Evolutionary conservation across 2,329 filamentous ascomycete species (phyloP), one percentile per base, ranked within the genome.

Genomic region (Penicillium concentricum): DNA sequence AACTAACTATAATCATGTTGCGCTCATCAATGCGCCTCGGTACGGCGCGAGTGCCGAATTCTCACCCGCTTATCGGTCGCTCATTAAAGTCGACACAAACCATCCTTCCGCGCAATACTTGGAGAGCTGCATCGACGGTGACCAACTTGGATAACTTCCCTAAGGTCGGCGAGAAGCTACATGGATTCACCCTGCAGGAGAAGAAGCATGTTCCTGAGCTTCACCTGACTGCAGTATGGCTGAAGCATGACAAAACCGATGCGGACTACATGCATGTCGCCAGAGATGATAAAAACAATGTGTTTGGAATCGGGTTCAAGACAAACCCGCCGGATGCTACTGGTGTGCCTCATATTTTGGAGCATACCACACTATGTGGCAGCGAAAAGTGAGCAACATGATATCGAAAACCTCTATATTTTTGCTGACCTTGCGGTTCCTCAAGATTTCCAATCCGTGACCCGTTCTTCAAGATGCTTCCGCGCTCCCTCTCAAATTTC

Each of bases 381-480:
- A 97, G 93, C 71, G 82, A 96, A 73, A 96, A 95, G 87, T 96
- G 78, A 67, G 79, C 13, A 20, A 12, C 9, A 20, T 16, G 8
- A 15, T 16, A 22, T 10, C 20, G 2, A 24, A 18, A 9, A 20
- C 4, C 3, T 20, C 2, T 12, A n/a, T 41, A 39, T 16, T 58
- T 12, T n/a, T 30, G 39, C 59, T 67, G 42, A 69, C 59, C 59
- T 45, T 20, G 4, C 18, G 7, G 8, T 54, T 44, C 15, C 5
- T 18, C 56, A 71, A 93, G 90, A 74, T 96, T 92, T 72, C 94
- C 94, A n/a, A 93, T 99, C 57, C 91, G 94, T 60, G 94, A 99
- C 70, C 94, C 94, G 0, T 99, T 99, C 81, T 99, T 99, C 82
- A 99, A 97, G 83, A 99, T 99, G 94, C 84, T 99, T 26, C 94